These are phyloP conservation scores for Botryotinia globosa DNA, from an alignment of 2,329 filamentous ascomycete species.

Conservation along the genomic window DNA sequence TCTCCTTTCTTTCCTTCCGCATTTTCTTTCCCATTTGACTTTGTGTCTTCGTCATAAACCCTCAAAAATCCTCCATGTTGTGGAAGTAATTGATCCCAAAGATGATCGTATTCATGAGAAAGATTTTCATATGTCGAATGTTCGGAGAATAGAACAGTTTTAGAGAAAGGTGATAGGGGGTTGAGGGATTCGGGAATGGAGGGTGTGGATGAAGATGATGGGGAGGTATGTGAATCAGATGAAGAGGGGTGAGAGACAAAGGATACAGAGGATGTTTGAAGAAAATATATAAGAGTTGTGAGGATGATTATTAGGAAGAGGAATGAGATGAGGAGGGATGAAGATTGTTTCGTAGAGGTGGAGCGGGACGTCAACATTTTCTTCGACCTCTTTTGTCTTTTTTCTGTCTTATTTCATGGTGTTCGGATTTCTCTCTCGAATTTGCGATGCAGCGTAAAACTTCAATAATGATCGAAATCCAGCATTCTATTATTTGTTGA, in stretches of 20 bases:
- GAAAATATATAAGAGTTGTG: background rate
- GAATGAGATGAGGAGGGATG: background rate
- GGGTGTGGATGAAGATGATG: background rate
- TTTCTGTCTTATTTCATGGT: background rate
- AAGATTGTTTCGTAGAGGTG: background rate
- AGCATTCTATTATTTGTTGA: background rate
- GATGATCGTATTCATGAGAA: background rate
- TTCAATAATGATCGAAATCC: too few relatives aligned
- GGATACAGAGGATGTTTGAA: background rate
- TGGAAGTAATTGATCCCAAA: slow-evolving; percentile 2
- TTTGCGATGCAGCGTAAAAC: background rate
- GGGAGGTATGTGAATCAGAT: background rate
- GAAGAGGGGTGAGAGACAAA: background rate
- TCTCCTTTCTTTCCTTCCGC: background rate
- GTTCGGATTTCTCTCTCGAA: background rate
- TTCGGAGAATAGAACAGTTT: background rate
- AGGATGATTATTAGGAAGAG: background rate
- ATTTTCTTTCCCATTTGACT: background rate
- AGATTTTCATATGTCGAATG: slow-evolving; percentile 13
- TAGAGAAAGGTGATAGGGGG: background rate
- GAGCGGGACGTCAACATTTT: background rate
- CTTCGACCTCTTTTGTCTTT: background rate
- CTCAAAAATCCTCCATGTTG: slow-evolving; percentile 4
- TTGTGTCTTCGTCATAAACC: background rate
- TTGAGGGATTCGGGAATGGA: background rate